Evolutionary conservation across 306 rosid genomes (phyloP), one percentile per base, ranked within the genome.

Genomic region (Acacia crassicarpa): DNA sequence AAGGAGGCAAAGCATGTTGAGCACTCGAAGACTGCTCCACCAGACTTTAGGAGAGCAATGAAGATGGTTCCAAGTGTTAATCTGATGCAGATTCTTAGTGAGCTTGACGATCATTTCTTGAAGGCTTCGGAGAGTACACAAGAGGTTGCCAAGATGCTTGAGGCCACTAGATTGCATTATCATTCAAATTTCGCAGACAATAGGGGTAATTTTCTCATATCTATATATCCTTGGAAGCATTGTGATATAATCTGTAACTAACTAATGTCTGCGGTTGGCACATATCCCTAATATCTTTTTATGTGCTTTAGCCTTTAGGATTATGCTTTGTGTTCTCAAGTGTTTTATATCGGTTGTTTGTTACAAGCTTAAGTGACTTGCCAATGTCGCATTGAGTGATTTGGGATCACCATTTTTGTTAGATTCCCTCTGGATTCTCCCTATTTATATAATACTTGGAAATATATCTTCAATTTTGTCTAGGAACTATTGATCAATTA

Each of bases 121-220:
- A 88, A 80, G 83, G 91, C 97, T 45, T 92, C 93, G 0, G 86
- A 92, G 77, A 82, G 95, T 83, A 95, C 97, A 51, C 95, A 89
- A 15, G 95, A 86, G 82, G 98, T 94, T 78, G 86, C 88, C 19
- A 92, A 88, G 86, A 86, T 92, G 95, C 94, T 94, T 15, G 98
- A 94, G 80, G 95, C 97, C 30, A 94, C 98, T 81, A 91, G 98
- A 77, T 81, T 94, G 87, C 98, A 92, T 80, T 92, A 92, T 72
- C 98, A 94, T 86, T 92, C 98, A 44, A 94, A 92, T 88, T 94
- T 94, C 9, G 98, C 97, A 0, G 98, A 94, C 82, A 91, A 89
- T 85, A 83, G 93, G 59, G 98, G 98, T 93, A 85, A 74, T 30
- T 80, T 22, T 7, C 45, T 78, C 6, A 6, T 38, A 5, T 33